Percentiles rank a stretch among this genome's conserved stretches.
phyloP scores from a whole-genome alignment of 2,329 filamentous ascomycete species.

The Hypoxylon sp. region DNA sequence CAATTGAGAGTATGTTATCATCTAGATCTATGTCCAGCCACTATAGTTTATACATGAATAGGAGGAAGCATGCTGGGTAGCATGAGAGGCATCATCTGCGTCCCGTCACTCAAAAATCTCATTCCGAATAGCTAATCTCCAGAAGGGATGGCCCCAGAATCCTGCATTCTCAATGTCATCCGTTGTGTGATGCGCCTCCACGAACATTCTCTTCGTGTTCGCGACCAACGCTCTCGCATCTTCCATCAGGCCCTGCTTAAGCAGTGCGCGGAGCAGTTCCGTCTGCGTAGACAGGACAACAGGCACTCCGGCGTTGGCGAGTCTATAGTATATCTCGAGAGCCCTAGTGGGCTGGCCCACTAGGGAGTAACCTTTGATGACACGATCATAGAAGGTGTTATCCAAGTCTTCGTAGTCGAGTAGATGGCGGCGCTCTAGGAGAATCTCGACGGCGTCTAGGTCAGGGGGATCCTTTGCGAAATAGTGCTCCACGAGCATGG shows the following conservation, averaged over 20 bases:
- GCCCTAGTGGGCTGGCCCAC: slow-evolving; percentile 66
- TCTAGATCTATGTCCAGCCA: slow-evolving; percentile 1
- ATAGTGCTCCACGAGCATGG: slow-evolving; percentile 78
- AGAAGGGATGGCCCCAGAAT: slow-evolving; percentile 52
- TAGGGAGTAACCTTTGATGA: slow-evolving; percentile 75
- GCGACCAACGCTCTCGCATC: slow-evolving; percentile 49
- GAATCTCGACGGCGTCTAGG: slow-evolving; percentile 69
- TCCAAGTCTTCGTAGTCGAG: slow-evolving; percentile 59
- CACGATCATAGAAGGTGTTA: slow-evolving; percentile 61
- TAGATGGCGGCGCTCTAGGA: slow-evolving; percentile 67
- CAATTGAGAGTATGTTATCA: not conserved
- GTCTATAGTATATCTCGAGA: slow-evolving; percentile 64
- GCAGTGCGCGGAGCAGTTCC: slow-evolving; percentile 58
- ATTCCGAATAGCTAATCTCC: slow-evolving; percentile 40
- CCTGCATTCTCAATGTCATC: slow-evolving; percentile 21
- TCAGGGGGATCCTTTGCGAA: slow-evolving; percentile 73
- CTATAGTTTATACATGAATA: not conserved
- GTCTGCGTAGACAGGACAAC: slow-evolving; percentile 62
- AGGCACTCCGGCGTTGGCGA: slow-evolving; percentile 59
- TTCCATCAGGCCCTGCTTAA: slow-evolving; percentile 41
- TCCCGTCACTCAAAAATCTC: slow-evolving; percentile 24
- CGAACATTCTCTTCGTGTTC: slow-evolving; percentile 44
- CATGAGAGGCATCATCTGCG: slow-evolving; percentile 27
- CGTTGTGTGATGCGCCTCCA: slow-evolving; percentile 24
- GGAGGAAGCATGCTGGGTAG: slow-evolving; percentile 45